These are phyloP conservation scores for Phytophthora hybrid DNA, from an alignment of 352 stramenopile genomes.

Conservation along the genomic window DNA sequence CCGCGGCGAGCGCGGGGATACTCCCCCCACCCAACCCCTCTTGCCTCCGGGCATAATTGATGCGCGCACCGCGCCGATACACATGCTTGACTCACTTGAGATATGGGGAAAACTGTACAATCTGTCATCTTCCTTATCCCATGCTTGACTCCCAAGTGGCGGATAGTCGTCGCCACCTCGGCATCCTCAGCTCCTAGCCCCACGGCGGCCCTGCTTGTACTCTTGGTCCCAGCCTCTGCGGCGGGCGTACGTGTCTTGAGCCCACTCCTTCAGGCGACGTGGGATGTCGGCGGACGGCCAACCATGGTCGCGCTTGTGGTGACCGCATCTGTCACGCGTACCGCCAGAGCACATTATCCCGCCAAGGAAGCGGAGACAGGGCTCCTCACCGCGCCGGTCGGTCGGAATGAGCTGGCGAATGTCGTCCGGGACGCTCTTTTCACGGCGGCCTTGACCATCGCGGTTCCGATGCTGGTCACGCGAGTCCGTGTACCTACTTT, in stretches of 20 bases:
- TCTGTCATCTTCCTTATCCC: no score
- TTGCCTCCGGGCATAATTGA: no score
- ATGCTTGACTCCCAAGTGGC: no score
- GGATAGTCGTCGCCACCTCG: constrained; percentile 14
- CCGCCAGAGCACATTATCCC: constrained; percentile 3
- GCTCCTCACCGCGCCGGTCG: constrained; percentile 7
- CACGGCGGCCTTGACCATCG: background rate
- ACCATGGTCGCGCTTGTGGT: constrained; percentile 1
- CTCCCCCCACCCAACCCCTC: background rate
- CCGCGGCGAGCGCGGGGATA: background rate
- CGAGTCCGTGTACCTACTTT: background rate
- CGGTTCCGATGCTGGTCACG: background rate
- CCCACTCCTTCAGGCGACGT: constrained; percentile 8
- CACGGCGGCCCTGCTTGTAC: background rate
- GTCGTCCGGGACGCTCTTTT: constrained; percentile 13
- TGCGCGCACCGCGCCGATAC: no score
- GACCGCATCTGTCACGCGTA: background rate
- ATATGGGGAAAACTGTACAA: no score
- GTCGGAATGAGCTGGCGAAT: background rate
- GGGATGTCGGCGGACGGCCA: constrained; percentile 11
- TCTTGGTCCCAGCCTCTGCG: constrained; percentile 8
- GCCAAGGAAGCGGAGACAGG: constrained; percentile 11
- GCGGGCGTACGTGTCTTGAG: background rate
- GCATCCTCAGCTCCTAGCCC: constrained; percentile 4
- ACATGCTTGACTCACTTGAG: no score